phyloP scores from a whole-genome alignment of 352 stramenopile genomes.

The Pythium aristosporum region DNA sequence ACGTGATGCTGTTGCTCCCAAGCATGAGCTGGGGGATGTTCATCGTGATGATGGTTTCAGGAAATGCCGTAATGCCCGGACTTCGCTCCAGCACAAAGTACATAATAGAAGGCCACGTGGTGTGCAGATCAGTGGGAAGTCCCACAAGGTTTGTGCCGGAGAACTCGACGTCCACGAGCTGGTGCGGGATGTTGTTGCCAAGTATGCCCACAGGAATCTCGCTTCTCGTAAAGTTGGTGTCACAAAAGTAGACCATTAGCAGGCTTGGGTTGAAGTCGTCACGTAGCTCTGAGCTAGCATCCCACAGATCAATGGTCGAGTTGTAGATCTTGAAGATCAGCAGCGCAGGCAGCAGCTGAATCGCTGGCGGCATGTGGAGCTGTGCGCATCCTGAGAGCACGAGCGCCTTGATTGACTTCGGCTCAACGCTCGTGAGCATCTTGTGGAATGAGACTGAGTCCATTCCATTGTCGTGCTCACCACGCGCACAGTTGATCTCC shows the following conservation, averaged over 20 bases:
- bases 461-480: not conserved
- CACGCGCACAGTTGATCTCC: slow-evolving; percentile 23
- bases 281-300: slow-evolving; percentile 8
- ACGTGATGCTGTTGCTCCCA: slow-evolving; percentile 8
- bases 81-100: slow-evolving; percentile 21
- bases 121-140: slow-evolving; percentile 5
- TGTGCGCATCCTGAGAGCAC: slow-evolving; percentile 27
- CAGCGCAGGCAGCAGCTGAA: slow-evolving; percentile 11
- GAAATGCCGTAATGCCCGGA: slow-evolving; percentile 2
- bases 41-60: slow-evolving; percentile 6
- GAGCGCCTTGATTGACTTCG: slow-evolving; percentile 1
- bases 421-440: not conserved
- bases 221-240: slow-evolving; percentile 6
- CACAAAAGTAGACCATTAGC: slow-evolving; percentile 16
- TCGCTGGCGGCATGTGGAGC: slow-evolving; percentile 12
- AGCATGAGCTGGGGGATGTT: slow-evolving; percentile 17
- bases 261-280: slow-evolving; percentile 8
- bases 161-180: slow-evolving; percentile 18
- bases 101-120: slow-evolving; percentile 9
- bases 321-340: slow-evolving; percentile 28
- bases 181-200: not conserved
- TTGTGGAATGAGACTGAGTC: not conserved
- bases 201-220: slow-evolving; percentile 10
- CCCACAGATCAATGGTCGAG: slow-evolving; percentile 28
- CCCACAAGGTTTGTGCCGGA: slow-evolving; percentile 14